Evolutionary conservation across 495 filamentous ascomycete species (phyloP), one percentile per base, ranked within the genome.

Genomic region (Margaritispora aquatica): DNA sequence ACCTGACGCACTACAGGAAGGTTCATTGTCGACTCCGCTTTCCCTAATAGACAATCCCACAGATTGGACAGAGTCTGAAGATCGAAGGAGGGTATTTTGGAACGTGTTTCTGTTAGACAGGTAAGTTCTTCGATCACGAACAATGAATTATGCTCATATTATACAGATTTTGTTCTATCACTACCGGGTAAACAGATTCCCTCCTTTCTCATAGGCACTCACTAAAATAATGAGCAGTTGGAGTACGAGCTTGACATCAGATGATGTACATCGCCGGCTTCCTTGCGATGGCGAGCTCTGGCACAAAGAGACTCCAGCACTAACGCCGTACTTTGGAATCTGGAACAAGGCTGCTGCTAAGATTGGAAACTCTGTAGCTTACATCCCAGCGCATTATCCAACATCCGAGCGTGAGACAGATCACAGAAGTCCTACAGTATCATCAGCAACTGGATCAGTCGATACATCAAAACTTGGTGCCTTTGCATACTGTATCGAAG

Each of bases 401-500:
- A 46, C 57, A 8, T 34, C 48, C 7, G 59, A 64, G 17, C 29
- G 49, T 51, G 52, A 51, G 21, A 34, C 49, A 19, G 55, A 24
- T 48, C 19, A 38, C 29, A 53, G 24, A 27, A 54, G 55, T 26
- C 58, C 31, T 24, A 26, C 31, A 54, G 22, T 27, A 55, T 46
- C 48, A 13, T 54, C 57, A 51, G 58, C 27, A 47, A 47, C 58
- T 44, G 62, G 50, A n/a, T 34, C 46, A 26, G 66, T 67, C 5
- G 71, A 75, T 44, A 65, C 66, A 34, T 68, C 72, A 0, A 74
- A 69, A 8, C 61, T 77, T 46, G 74, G 74, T 0, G 69, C 71
- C 11, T 77, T 72, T 66, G 74, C 74, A 0, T 76, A 76, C 55
- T 69, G 75, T 49, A 67, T 77, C 29, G 74, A 77, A 53, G 72